Conservation (phyloP, 2,329 filamentous ascomycete genomes). For the Parastagonospora avenae region DNA sequence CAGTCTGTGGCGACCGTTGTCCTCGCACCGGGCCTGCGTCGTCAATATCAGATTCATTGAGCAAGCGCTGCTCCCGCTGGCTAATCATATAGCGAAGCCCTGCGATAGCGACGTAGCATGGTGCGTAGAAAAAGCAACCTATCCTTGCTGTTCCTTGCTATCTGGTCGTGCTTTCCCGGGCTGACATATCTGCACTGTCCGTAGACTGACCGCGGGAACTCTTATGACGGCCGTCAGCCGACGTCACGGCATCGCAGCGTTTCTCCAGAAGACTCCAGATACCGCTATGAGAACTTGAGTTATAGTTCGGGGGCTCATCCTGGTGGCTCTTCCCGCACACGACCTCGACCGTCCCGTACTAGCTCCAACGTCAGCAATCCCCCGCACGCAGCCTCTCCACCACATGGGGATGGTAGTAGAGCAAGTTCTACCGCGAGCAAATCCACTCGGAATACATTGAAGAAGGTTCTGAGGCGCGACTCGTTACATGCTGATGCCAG, state of each 20-base stretch:
- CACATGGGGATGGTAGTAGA: constrained; percentile 30
- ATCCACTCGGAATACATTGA: constrained; percentile 20
- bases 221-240: constrained; percentile 25
- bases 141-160: constrained; percentile 10
- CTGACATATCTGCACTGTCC: constrained; percentile 27
- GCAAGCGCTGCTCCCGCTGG: constrained; percentile 31
- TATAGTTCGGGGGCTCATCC: constrained; percentile 8
- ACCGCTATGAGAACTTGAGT: constrained; percentile 19
- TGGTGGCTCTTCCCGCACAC: constrained; percentile 17
- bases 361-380: constrained; percentile 26
- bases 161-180: constrained; percentile 15
- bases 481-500: constrained; percentile 19
- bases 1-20: constrained; percentile 21
- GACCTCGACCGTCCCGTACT: constrained; percentile 32
- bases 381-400: constrained; percentile 18
- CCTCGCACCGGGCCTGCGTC: constrained; percentile 25
- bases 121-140: constrained; percentile 42
- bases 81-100: constrained; percentile 19
- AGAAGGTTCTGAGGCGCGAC: constrained; percentile 26
- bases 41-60: constrained; percentile 44
- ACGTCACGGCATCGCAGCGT: constrained; percentile 27
- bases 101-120: constrained; percentile 41
- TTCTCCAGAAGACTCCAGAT: constrained; percentile 15
- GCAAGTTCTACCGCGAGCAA: constrained; percentile 28
- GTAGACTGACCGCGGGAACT: constrained; percentile 38